phyloP scores from a whole-genome alignment of 2,329 filamentous ascomycete species.

The Aureobasidium sp. region DNA sequence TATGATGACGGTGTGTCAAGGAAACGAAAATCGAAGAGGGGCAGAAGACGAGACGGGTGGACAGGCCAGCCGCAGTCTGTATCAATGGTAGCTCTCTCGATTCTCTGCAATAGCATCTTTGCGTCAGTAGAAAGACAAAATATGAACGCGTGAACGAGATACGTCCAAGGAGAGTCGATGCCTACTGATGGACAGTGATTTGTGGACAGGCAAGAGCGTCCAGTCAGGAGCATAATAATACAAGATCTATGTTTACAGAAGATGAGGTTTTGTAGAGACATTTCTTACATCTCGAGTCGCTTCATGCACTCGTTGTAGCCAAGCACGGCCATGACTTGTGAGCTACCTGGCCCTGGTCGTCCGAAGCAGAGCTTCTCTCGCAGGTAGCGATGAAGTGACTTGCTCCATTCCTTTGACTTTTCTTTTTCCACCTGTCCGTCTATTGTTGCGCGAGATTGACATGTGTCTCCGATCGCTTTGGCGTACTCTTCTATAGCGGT shows the following conservation, averaged over 20 bases:
- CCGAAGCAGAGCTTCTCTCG: conserved; percentile 51
- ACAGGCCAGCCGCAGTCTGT: neutral
- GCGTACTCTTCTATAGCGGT: neutral
- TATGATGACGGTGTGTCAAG: conserved; percentile 4
- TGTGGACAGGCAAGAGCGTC: neutral
- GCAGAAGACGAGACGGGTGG: neutral
- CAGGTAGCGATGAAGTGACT: conserved; percentile 47
- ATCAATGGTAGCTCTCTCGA: neutral
- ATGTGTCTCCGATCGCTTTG: neutral
- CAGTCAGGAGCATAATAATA: neutral
- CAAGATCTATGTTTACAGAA: neutral
- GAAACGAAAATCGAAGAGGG: neutral
- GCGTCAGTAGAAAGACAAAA: neutral
- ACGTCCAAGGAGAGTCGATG: neutral
- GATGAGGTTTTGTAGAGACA: neutral
- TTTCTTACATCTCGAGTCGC: conserved; percentile 22
- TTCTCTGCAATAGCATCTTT: too few species aligned
- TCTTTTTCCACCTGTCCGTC: conserved; percentile 18
- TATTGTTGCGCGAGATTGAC: neutral
- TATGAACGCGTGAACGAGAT: too few species aligned
- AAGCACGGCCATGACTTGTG: conserved; percentile 48
- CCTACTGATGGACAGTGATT: neutral
- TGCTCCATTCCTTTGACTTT: conserved; percentile 23
- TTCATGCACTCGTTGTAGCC: conserved; percentile 46
- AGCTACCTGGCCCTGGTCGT: conserved; percentile 47